Percentiles rank a stretch among this genome's conserved stretches.
Evolutionary conservation across 352 stramenopile genomes (phyloP).

Genomic region (Phytophthora pinifolia): DNA sequence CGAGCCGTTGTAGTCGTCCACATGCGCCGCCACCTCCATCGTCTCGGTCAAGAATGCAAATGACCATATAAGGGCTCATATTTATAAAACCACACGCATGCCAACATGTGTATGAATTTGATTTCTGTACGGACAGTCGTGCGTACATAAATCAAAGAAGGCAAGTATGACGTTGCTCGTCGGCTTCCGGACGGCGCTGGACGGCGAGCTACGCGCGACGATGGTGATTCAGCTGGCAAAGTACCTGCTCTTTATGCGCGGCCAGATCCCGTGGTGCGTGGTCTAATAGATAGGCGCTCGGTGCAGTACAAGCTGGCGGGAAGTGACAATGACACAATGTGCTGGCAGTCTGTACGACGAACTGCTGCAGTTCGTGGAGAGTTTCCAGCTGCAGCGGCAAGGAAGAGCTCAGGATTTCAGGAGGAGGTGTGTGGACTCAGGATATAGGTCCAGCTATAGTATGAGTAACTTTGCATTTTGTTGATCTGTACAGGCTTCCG

Average conservation of each 20-base stretch:
- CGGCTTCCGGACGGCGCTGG: constrained; percentile 45
- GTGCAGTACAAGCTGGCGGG: background rate
- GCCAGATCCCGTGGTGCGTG: constrained; percentile 64
- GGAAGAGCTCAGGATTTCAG: constrained; percentile 4
- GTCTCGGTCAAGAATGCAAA: background rate
- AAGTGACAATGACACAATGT: constrained; percentile 2
- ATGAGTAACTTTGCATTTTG: background rate
- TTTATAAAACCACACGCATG: too few relatives aligned
- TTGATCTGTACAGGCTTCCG: constrained; percentile 23
- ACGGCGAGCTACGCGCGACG: constrained; percentile 39
- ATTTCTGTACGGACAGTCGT: too few relatives aligned
- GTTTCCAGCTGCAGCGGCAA: constrained; percentile 17
- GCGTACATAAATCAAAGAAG: background rate
- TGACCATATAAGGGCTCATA: too few relatives aligned
- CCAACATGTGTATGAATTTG: too few relatives aligned
- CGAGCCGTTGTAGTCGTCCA: constrained; percentile 86
- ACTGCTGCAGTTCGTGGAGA: constrained; percentile 32
- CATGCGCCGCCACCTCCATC: constrained; percentile 78
- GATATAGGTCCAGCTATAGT: background rate
- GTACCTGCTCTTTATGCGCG: constrained; percentile 66
- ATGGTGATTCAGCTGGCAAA: constrained; percentile 45
- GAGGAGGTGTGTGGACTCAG: constrained; percentile 5
- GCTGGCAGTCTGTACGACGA: constrained; percentile 56
- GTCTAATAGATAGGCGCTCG: background rate
- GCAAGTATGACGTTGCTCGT: constrained; percentile 22